Conservation (phyloP, 2,329 filamentous ascomycete genomes). For the Talaromyces verruculosus region DNA sequence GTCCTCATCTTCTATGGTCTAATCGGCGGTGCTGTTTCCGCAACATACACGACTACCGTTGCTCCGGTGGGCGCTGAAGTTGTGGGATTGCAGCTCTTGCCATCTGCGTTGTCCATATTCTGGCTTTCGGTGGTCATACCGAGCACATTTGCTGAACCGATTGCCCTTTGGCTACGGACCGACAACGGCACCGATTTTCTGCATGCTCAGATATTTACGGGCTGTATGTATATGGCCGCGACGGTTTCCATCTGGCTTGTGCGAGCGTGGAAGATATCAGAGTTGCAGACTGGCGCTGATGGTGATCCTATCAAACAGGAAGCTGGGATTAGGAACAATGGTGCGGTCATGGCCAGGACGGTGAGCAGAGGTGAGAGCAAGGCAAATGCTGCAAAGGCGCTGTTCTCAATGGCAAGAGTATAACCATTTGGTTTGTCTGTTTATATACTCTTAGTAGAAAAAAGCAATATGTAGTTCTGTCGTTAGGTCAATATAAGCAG, state of each 20-base stretch:
- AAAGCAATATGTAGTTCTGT: not conserved
- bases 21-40: conserved; percentile 7
- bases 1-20: conserved; percentile 41
- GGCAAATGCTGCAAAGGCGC: not conserved
- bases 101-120: conserved; percentile 12
- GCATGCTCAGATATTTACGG: conserved; percentile 5
- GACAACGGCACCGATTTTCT: conserved; percentile 7
- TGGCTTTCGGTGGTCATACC: conserved; percentile 14
- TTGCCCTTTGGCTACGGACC: conserved; percentile 1
- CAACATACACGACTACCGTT: not conserved
- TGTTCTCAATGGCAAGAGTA: not conserved
- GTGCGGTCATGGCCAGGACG: not conserved
- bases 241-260: conserved; percentile 9
- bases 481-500: not conserved
- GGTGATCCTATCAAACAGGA: conserved; percentile 3
- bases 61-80: conserved; percentile 11
- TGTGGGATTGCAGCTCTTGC: conserved; percentile 10
- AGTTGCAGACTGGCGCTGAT: conserved; percentile 1
- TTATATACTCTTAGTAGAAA: not conserved
- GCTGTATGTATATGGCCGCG: conserved; percentile 13
- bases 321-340: not conserved
- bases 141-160: conserved; percentile 16
- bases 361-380: not conserved
- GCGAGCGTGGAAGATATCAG: conserved; percentile 6
- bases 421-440: not conserved